Evolutionary conservation across 306 rosid genomes (phyloP), one percentile per base, ranked within the genome.

Genomic region (Begonia peltatifolia): DNA sequence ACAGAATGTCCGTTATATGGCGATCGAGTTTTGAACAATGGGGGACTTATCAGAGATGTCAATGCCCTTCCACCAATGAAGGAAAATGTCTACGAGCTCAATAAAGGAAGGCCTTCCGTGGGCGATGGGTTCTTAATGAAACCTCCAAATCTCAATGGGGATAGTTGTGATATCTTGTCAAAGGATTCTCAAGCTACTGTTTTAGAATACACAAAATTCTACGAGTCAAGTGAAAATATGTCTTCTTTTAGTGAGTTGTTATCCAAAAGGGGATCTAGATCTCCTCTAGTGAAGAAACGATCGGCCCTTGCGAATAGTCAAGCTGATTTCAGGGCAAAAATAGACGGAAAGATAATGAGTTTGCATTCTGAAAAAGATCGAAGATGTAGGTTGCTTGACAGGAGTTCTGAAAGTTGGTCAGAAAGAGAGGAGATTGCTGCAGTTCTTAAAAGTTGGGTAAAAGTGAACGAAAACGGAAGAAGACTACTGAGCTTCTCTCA

Each of bases 341-440:
- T 17, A 14, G 79, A 69, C 25, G 67, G 63, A 5, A 67, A 58
- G 54, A 22, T 16, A 9, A 50, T 50, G 46, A 63, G 18, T 51
- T 22, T 36, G 66, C 59, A 50, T 63, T 60, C 76, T 36, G 74
- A 41, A 52, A 60, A 23, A 5, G 51, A 52, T 48, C 63, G 17
- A 55, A 56, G 42, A 12, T 53, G 30, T 74, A 67, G 70, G 63
- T 73, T 70, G 52, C 59, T 64, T 48, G 65, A 66, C 47, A 64
- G 38, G 50, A 55, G 47, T 48, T 63, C 41, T 36, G 75, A 46
- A 57, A 74, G 64, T 56, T 68, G 50, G 47, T 65, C 55, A 52
- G 68, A 59, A 18, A 61, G 57, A 55, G 74, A 61, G 38, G 66
- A 55, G 58, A 52, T 23, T 47, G 42, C 58, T 56, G 46, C 61